Conservation (phyloP, 2,329 filamentous ascomycete genomes). For the Simplicillium sp. region DNA sequence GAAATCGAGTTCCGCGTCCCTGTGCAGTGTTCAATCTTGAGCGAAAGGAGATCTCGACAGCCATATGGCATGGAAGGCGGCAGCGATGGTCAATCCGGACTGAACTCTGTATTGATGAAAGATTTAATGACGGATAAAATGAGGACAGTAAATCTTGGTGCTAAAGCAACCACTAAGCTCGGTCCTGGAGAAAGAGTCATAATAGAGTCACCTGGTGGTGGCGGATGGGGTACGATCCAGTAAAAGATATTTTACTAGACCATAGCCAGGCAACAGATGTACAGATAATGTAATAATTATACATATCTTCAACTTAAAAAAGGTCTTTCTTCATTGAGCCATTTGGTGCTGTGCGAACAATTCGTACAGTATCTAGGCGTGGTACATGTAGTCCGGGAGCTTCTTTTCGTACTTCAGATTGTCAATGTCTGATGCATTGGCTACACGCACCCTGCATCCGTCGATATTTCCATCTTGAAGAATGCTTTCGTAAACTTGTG, state of each 20-base stretch:
- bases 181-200: slow-evolving; percentile 50
- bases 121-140: slow-evolving; percentile 9
- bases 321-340: too few relatives aligned
- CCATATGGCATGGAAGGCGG: slow-evolving; percentile 71
- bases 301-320: too few relatives aligned
- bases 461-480: slow-evolving; percentile 1
- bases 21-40: slow-evolving; percentile 69
- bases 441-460: not conserved
- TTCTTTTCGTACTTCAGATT: too few relatives aligned
- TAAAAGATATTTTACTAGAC: too few relatives aligned
- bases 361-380: too few relatives aligned
- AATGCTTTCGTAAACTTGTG: slow-evolving; percentile 3
- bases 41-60: slow-evolving; percentile 61
- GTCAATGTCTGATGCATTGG: too few relatives aligned
- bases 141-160: slow-evolving; percentile 44
- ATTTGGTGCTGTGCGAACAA: too few relatives aligned
- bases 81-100: slow-evolving; percentile 54
- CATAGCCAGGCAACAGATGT: too few relatives aligned
- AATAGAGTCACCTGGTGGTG: slow-evolving; percentile 52
- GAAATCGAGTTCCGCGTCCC: slow-evolving; percentile 77
- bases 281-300: too few relatives aligned
- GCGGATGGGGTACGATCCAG: slow-evolving; percentile 40
- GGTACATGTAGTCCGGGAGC: too few relatives aligned
- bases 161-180: slow-evolving; percentile 51
- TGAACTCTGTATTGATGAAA: slow-evolving; percentile 36